phyloP scores from a whole-genome alignment of 306 rosid species.

The Rosa rugosa region DNA sequence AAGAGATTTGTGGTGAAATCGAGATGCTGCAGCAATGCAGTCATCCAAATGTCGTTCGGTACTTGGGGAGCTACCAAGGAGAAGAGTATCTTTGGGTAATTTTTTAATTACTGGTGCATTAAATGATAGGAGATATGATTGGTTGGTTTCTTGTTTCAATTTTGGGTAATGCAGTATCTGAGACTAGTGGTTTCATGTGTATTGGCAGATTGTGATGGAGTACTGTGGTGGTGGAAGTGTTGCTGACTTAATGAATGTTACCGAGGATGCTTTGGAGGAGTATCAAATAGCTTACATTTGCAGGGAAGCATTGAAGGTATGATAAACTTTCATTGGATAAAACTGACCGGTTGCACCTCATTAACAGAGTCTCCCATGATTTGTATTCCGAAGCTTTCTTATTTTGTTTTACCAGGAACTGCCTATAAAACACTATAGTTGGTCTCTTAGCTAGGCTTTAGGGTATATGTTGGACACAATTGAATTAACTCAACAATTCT shows the following conservation, averaged over 20 bases:
- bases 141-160: background rate
- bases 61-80: slow-evolving; percentile 98
- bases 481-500: background rate
- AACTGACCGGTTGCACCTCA: slow-evolving; percentile 3
- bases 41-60: slow-evolving; percentile 98
- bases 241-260: slow-evolving; percentile 84
- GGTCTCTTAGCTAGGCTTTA: background rate
- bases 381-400: slow-evolving; percentile 14
- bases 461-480: background rate
- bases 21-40: slow-evolving; percentile 98
- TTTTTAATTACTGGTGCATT: slow-evolving; percentile 1
- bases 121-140: background rate
- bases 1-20: slow-evolving; percentile 96
- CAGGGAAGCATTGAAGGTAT: slow-evolving; percentile 93
- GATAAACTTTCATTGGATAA: background rate
- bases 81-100: slow-evolving; percentile 99
- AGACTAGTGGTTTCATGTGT: slow-evolving; percentile 38
- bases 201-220: slow-evolving; percentile 98
- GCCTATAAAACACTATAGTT: background rate
- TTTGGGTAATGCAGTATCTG: slow-evolving; percentile 20
- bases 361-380: slow-evolving; percentile 6
- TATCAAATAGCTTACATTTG: slow-evolving; percentile 92
- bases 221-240: slow-evolving; percentile 99
- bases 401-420: background rate
- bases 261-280: slow-evolving; percentile 91